Conservation (phyloP, 345 rosid genomes). For the Leavenworthia alabamica region DNA sequence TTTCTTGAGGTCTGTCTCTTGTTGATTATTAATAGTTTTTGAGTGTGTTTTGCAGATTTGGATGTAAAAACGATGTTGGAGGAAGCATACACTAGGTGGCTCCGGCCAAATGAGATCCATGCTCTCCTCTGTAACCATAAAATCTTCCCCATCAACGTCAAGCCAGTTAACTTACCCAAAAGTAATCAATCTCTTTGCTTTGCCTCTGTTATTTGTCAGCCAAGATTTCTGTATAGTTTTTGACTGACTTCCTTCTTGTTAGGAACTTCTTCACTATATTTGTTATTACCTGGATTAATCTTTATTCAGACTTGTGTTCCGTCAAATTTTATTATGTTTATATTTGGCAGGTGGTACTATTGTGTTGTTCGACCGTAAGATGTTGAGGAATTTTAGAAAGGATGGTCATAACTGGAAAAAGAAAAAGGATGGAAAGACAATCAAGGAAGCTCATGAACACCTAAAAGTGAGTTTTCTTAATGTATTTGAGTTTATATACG, state of each 20-base stretch:
- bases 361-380: constrained; percentile 80
- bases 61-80: constrained; percentile 52
- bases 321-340: constrained; percentile 3
- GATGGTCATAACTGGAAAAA: constrained; percentile 95
- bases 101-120: constrained; percentile 93
- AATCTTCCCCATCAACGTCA: constrained; percentile 61
- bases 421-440: constrained; percentile 83
- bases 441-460: constrained; percentile 88
- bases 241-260: neutral
- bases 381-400: constrained; percentile 79
- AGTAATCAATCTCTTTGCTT: constrained; percentile 36
- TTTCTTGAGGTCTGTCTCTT: too few species aligned
- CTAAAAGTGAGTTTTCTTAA: constrained; percentile 56
- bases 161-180: constrained; percentile 72
- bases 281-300: neutral
- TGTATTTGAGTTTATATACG: neutral
- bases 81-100: constrained; percentile 87
- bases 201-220: too few species aligned
- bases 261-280: neutral
- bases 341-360: constrained; percentile 71
- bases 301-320: neutral
- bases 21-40: too few species aligned
- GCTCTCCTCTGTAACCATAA: constrained; percentile 78
- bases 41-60: constrained; percentile 76
- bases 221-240: neutral